Conservation (phyloP, 345 rosid species). For the Alliaria petiolata region DNA sequence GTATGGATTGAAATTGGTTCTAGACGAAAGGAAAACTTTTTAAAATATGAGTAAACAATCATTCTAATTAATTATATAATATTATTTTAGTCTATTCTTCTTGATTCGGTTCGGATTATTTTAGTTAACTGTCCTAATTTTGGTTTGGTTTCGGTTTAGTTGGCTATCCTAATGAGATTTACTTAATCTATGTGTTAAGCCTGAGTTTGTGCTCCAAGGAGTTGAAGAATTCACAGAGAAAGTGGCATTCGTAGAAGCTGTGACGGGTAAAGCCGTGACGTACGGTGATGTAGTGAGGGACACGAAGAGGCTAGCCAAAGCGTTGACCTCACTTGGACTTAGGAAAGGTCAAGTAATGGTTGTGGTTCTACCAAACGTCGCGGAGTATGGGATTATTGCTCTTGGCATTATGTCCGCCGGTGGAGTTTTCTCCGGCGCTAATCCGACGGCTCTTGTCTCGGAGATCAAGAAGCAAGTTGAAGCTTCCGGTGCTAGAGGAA, state of each 20-base stretch:
- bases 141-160: no score
- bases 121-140: no score
- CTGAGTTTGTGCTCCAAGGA: constrained; percentile 80
- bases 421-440: constrained; percentile 85
- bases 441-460: constrained; percentile 68
- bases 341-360: constrained; percentile 80
- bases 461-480: constrained; percentile 84
- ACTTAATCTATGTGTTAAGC: constrained; percentile 21
- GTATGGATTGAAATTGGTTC: background rate
- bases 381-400: constrained; percentile 78
- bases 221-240: constrained; percentile 63
- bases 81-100: no score
- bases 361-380: constrained; percentile 82
- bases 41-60: background rate
- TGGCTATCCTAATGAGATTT: background rate
- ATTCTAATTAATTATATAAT: no score
- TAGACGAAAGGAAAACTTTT: no score
- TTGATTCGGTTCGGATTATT: no score
- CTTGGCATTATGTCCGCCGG: constrained; percentile 93
- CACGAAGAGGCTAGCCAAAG: constrained; percentile 67
- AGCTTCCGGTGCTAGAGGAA: constrained; percentile 76
- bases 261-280: constrained; percentile 64
- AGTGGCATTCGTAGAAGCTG: constrained; percentile 82
- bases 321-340: constrained; percentile 71
- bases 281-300: constrained; percentile 67